A percentile compares a stretch with the other conserved stretches of the same genome.
phyloP scores from a whole-genome alignment of 345 rosid genomes.

The Barbarea vulgaris region DNA sequence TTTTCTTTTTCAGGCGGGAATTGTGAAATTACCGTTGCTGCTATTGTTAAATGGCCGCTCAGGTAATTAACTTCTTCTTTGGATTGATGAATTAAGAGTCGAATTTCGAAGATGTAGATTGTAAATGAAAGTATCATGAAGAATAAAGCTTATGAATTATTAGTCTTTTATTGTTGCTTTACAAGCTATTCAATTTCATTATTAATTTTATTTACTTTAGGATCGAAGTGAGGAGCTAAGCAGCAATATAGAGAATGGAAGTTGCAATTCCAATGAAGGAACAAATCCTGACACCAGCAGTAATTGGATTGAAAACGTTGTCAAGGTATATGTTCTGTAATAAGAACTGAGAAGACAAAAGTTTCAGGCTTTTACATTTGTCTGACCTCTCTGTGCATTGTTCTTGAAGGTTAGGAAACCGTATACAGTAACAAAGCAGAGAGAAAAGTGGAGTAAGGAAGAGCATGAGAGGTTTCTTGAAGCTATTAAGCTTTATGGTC shows the following conservation, averaged over 20 bases:
- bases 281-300: conserved; percentile 22
- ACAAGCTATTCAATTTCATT: not conserved
- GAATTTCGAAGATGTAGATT: not conserved
- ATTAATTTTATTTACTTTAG: too few species aligned
- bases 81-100: not conserved
- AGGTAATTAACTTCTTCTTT: conserved; percentile 14
- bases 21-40: not conserved
- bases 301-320: not conserved
- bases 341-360: not conserved
- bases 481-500: conserved; percentile 82
- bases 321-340: conserved; percentile 16
- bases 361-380: not conserved
- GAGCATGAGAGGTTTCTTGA: conserved; percentile 89
- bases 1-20: not conserved
- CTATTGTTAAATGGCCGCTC: conserved; percentile 27
- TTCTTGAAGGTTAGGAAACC: conserved; percentile 70
- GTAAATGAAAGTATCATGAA: not conserved
- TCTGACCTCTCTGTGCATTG: not conserved
- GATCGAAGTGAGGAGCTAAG: conserved; percentile 35
- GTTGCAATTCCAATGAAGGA: conserved; percentile 25
- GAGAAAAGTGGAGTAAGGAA: conserved; percentile 89
- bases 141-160: not conserved
- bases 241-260: conserved; percentile 31
- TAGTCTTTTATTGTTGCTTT: not conserved
- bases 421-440: conserved; percentile 75